These are phyloP conservation scores for Erythrobasidium yunnanense DNA, from an alignment of 768 basidiomycete species.

Conservation along the genomic window DNA sequence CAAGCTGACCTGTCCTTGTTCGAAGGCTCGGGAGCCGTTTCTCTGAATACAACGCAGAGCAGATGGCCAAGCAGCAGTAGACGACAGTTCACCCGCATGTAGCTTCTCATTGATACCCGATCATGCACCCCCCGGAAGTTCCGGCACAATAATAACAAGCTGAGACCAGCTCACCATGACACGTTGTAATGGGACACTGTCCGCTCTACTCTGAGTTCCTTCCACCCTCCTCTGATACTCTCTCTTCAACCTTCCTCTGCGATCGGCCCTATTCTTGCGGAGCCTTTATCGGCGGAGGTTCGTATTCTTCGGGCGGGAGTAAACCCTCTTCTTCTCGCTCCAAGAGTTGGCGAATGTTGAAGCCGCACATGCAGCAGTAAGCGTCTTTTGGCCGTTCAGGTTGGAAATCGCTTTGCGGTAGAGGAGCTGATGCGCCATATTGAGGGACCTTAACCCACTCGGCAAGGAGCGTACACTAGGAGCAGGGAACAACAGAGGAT, in stretches of 20 bases:
- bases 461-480: background rate
- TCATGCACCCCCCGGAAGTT: too few relatives aligned
- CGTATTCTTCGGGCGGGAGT: background rate
- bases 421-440: background rate
- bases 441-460: constrained; percentile 2
- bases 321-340: background rate
- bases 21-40: constrained; percentile 11
- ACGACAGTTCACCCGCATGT: background rate
- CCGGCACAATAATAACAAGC: too few relatives aligned
- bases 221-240: too few relatives aligned
- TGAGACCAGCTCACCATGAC: too few relatives aligned
- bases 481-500: too few relatives aligned
- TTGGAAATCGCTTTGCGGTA: constrained; percentile 1
- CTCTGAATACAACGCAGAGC: constrained; percentile 24
- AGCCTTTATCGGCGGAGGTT: background rate
- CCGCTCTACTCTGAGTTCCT: too few relatives aligned
- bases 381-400: background rate
- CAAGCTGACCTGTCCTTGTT: background rate
- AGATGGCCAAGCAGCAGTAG: constrained; percentile 9
- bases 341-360: background rate
- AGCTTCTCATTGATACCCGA: background rate
- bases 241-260: background rate
- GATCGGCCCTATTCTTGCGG: background rate
- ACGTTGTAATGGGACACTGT: too few relatives aligned
- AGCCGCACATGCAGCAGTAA: constrained; percentile 1